Percentiles rank a stretch among this genome's conserved stretches.
These are phyloP conservation scores for Davidsoniella neocaledoniae DNA, from an alignment of 2,329 filamentous ascomycete genomes.

Conservation along the genomic window DNA sequence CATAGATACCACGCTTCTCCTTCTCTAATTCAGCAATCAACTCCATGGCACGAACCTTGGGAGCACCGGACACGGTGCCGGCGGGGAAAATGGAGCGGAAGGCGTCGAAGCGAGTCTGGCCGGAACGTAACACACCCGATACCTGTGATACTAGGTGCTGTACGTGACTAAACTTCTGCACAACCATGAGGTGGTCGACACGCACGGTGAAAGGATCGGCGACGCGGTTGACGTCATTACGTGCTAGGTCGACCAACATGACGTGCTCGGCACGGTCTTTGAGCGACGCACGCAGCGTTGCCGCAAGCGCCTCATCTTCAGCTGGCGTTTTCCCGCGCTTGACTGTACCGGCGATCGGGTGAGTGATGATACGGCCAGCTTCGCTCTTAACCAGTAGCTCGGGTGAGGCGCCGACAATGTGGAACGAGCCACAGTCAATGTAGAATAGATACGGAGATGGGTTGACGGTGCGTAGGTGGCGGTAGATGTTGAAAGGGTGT, in stretches of 20 bases:
- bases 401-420: constrained; percentile 87
- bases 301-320: constrained; percentile 66
- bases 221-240: constrained; percentile 93
- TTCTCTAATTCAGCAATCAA: constrained; percentile 84
- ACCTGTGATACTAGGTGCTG: constrained; percentile 96
- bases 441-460: constrained; percentile 97
- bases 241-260: constrained; percentile 90
- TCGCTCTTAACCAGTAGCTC: constrained; percentile 90
- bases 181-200: constrained; percentile 87
- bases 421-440: constrained; percentile 78
- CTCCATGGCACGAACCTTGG: constrained; percentile 94
- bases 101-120: constrained; percentile 82
- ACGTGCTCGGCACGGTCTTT: constrained; percentile 94
- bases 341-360: constrained; percentile 93
- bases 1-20: constrained; percentile 91
- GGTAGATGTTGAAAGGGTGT: constrained; percentile 96
- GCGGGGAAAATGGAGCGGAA: constrained; percentile 95
- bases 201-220: constrained; percentile 79
- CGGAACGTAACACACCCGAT: constrained; percentile 68
- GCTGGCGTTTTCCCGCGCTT: constrained; percentile 65
- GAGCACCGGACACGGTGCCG: constrained; percentile 85
- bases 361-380: constrained; percentile 73
- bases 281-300: constrained; percentile 58
- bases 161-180: constrained; percentile 89
- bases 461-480: constrained; percentile 90